Percentiles rank a stretch among this genome's conserved stretches.
These are phyloP conservation scores for Talaromyces sp. DNA, from an alignment of 2,329 filamentous ascomycete species.

Conservation along the genomic window DNA sequence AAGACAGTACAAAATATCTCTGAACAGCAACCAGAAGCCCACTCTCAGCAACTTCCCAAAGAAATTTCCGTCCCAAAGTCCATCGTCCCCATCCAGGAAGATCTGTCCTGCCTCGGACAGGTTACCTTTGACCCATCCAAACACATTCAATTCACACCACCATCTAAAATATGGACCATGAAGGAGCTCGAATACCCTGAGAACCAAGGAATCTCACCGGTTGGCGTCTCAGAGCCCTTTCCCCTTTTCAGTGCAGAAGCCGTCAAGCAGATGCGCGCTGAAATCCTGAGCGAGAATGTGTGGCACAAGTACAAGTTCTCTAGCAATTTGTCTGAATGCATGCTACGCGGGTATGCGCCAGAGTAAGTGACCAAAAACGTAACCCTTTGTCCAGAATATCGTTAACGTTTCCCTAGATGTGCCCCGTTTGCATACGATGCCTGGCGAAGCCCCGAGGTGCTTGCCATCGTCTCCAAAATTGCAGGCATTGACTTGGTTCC, in stretches of 20 bases:
- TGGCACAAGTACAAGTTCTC: constrained; percentile 53
- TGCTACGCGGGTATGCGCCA: constrained; percentile 51
- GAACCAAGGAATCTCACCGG: constrained; percentile 54
- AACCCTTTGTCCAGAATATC: not conserved
- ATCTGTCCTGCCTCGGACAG: constrained; percentile 12
- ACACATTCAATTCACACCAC: constrained; percentile 51
- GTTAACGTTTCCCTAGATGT: constrained; percentile 34
- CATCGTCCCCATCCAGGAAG: constrained; percentile 25
- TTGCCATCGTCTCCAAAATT: constrained; percentile 46
- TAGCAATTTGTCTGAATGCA: constrained; percentile 54
- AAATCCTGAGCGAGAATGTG: constrained; percentile 56
- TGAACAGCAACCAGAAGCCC: not conserved
- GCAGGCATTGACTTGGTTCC: constrained; percentile 53
- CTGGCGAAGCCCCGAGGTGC: constrained; percentile 51
- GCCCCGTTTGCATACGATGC: constrained; percentile 61
- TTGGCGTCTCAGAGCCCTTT: constrained; percentile 62
- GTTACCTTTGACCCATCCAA: constrained; percentile 48
- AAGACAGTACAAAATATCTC: too few species aligned
- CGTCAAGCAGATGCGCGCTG: constrained; percentile 55
- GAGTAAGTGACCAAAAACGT: constrained; percentile 41
- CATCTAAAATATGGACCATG: constrained; percentile 54
- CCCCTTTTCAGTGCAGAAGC: constrained; percentile 58
- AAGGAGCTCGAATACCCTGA: constrained; percentile 54
- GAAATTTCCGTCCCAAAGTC: not conserved
- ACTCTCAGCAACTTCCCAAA: not conserved